phyloP scores from a whole-genome alignment of 164 flowering plant genomes.

The Piper betle region DNA sequence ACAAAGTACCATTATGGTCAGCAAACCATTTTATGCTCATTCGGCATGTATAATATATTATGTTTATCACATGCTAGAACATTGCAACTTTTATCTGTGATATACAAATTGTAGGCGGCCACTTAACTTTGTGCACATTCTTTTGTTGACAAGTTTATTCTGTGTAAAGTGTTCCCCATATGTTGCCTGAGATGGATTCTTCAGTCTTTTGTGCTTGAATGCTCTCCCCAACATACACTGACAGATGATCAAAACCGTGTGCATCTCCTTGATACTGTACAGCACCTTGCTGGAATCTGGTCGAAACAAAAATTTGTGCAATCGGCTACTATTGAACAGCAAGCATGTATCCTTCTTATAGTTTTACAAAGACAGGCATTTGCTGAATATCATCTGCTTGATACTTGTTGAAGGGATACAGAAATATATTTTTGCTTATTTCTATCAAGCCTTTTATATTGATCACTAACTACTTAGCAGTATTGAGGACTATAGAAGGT shows the following conservation, averaged over 20 bases:
- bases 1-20: slow-evolving; percentile 49
- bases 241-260: slow-evolving; percentile 18
- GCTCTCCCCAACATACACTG: slow-evolving; percentile 27
- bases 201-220: slow-evolving; percentile 62
- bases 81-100: neutral
- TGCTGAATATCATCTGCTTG: neutral
- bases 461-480: neutral
- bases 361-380: neutral
- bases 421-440: neutral
- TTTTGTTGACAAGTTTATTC: slow-evolving; percentile 64
- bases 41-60: neutral
- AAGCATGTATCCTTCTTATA: slow-evolving; percentile 76
- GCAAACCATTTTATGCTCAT: slow-evolving; percentile 4
- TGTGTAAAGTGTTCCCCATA: slow-evolving; percentile 88
- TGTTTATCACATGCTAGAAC: neutral
- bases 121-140: neutral
- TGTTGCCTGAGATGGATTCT: slow-evolving; percentile 86
- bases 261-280: slow-evolving; percentile 36
- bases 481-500: neutral
- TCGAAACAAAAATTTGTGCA: slow-evolving; percentile 77
- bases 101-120: neutral
- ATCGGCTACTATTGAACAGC: slow-evolving; percentile 72
- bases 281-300: slow-evolving; percentile 54
- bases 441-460: neutral
- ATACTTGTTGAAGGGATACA: neutral